These are phyloP conservation scores for Eucalyptus caleyi DNA, from an alignment of 345 rosid genomes.

Conservation along the genomic window DNA sequence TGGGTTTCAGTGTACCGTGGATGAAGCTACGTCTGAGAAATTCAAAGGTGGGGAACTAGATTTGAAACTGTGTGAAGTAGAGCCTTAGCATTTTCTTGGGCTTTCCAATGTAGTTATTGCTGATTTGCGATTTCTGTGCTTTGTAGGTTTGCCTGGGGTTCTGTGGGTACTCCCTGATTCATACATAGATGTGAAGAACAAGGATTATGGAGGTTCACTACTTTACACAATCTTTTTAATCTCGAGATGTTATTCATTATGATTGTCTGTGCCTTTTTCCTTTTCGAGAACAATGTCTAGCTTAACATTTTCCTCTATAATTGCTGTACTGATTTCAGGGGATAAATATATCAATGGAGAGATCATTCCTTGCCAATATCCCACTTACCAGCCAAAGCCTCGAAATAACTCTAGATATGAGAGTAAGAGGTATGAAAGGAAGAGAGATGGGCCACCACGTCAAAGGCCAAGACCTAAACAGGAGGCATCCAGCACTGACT, in stretches of 20 bases:
- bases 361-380: conserved; percentile 84
- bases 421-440: conserved; percentile 66
- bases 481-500: conserved; percentile 10
- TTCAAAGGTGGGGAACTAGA: conserved; percentile 47
- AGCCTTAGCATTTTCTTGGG: background rate
- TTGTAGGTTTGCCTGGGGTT: conserved; percentile 91
- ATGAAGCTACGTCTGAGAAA: conserved; percentile 80
- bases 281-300: background rate
- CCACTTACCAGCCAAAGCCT: conserved; percentile 87
- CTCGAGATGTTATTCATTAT: background rate
- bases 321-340: conserved; percentile 16
- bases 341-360: conserved; percentile 94
- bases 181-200: conserved; percentile 90
- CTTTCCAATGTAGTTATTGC: background rate
- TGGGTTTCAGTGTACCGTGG: conserved; percentile 86
- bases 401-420: conserved; percentile 46
- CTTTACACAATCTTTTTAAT: background rate
- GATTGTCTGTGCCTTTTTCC: background rate
- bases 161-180: conserved; percentile 98
- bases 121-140: background rate
- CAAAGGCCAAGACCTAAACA: conserved; percentile 51
- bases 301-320: background rate
- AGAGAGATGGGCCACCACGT: conserved; percentile 79
- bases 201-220: conserved; percentile 86
- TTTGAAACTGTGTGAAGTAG: background rate